phyloP scores from a whole-genome alignment of 2,329 filamentous ascomycete genomes.

The Aschersonia sp. region DNA sequence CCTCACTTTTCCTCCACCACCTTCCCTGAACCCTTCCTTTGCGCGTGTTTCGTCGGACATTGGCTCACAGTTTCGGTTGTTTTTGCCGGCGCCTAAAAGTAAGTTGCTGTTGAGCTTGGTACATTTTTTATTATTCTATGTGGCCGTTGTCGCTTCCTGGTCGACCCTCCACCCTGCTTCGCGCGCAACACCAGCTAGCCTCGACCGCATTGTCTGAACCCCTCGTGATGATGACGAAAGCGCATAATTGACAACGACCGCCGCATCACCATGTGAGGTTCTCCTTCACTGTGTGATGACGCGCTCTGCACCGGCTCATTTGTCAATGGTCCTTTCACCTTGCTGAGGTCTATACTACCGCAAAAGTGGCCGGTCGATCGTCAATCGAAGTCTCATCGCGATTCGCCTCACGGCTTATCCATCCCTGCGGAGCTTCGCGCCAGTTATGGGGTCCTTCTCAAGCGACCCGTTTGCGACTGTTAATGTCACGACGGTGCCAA shows the following conservation, averaged over 20 bases:
- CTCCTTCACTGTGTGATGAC: background rate
- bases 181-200: background rate
- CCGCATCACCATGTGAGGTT: background rate
- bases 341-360: too few relatives aligned
- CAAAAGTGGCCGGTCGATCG: too few relatives aligned
- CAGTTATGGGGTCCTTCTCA: too few relatives aligned
- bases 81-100: conserved; percentile 41
- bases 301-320: too few relatives aligned
- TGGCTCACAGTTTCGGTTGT: conserved; percentile 28
- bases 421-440: too few relatives aligned
- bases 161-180: background rate
- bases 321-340: too few relatives aligned
- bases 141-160: background rate
- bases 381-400: too few relatives aligned
- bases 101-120: conserved; percentile 17
- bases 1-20: conserved; percentile 15
- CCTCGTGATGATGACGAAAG: conserved; percentile 7
- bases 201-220: conserved; percentile 5
- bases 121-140: background rate
- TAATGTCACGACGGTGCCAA: too few relatives aligned
- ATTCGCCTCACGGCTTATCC: too few relatives aligned
- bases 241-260: background rate
- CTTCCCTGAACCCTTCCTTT: conserved; percentile 29
- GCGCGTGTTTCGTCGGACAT: conserved; percentile 27
- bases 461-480: too few relatives aligned